Evolutionary conservation across 441 rosid species (phyloP).

Genomic region (Gossypium trilobum): DNA sequence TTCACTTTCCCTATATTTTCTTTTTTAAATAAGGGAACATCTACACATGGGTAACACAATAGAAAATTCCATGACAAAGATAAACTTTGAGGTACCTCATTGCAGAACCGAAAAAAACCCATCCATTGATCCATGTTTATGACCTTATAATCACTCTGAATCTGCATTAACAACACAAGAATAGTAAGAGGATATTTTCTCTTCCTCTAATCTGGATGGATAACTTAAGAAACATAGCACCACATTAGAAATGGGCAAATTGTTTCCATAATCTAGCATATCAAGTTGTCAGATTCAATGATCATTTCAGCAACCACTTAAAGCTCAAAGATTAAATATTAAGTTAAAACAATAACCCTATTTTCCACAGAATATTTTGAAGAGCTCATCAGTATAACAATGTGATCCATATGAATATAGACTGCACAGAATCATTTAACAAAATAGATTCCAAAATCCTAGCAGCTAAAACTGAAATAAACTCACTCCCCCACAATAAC

Average conservation of each 20-base stretch:
- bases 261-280: neutral
- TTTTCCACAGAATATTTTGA: neutral
- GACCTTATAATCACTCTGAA: constrained; percentile 65
- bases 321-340: neutral
- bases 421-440: constrained; percentile 36
- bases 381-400: neutral
- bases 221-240: neutral
- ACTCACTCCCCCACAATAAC: neutral
- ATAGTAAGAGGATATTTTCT: neutral
- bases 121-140: constrained; percentile 76
- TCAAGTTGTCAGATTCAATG: neutral
- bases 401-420: neutral
- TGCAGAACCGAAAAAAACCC: constrained; percentile 63
- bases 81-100: constrained; percentile 46
- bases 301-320: constrained; percentile 26
- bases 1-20: neutral
- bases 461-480: neutral
- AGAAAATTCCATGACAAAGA: neutral
- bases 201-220: neutral
- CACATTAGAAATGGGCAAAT: neutral
- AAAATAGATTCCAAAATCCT: neutral
- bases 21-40: neutral
- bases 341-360: neutral
- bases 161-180: constrained; percentile 27
- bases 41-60: neutral